Evolutionary conservation across 1,284 basidiomycete genomes (phyloP).

Genomic region (Agaricales sp.): DNA sequence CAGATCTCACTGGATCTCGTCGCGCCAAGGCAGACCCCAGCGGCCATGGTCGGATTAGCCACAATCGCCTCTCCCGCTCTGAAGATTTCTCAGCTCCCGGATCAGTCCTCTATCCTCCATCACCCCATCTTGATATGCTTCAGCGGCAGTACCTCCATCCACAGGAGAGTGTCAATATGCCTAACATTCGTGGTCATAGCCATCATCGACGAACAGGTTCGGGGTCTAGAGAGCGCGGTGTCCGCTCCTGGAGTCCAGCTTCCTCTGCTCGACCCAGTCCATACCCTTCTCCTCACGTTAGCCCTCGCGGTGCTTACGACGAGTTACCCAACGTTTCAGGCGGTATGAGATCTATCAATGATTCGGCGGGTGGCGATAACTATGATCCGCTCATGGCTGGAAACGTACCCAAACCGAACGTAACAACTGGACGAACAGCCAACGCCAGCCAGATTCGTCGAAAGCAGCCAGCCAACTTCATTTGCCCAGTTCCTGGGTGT

Average conservation of each 20-base stretch:
- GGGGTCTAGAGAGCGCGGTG: slow-evolving; percentile 37
- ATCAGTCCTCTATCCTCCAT: too few species aligned
- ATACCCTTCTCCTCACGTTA: slow-evolving; percentile 31
- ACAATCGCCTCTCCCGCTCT: slow-evolving; percentile 38
- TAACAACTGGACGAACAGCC: slow-evolving; percentile 65
- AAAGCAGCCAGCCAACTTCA: slow-evolving; percentile 66
- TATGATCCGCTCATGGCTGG: slow-evolving; percentile 8
- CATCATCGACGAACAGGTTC: slow-evolving; percentile 53
- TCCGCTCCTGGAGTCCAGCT: slow-evolving; percentile 20
- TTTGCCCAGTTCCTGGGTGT: slow-evolving; percentile 68
- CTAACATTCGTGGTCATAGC: slow-evolving; percentile 25
- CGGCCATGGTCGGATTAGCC: slow-evolving; percentile 22
- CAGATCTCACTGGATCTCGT: slow-evolving; percentile 31
- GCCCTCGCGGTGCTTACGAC: slow-evolving; percentile 11
- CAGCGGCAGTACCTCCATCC: slow-evolving; percentile 33
- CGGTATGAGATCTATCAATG: neutral
- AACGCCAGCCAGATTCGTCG: slow-evolving; percentile 62
- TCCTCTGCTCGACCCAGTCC: slow-evolving; percentile 24
- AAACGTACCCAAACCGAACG: slow-evolving; percentile 41
- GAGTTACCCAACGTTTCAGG: slow-evolving; percentile 10
- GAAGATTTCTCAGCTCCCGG: slow-evolving; percentile 34
- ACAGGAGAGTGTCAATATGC: slow-evolving; percentile 20
- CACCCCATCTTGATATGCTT: neutral
- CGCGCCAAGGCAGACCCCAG: slow-evolving; percentile 42
- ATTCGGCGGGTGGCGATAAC: slow-evolving; percentile 1